Percentiles rank a stretch among this genome's conserved stretches.
Evolutionary conservation across 1,139 yeast species (phyloP).

Genomic region (Candida dubliniensis): DNA sequence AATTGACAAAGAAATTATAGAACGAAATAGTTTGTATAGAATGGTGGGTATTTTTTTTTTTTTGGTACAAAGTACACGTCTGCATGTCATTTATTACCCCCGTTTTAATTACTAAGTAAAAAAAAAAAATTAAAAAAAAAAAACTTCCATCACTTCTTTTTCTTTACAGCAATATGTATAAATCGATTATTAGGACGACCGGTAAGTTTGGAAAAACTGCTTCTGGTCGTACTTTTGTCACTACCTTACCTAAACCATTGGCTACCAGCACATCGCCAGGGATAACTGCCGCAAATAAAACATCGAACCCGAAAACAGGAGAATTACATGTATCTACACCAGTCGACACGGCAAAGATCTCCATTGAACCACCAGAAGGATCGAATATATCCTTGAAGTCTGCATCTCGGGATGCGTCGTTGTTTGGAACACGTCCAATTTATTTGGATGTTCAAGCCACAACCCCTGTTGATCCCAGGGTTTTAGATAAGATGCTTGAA

Average conservation of each 20-base stretch:
- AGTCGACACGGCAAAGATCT: constrained; percentile 12
- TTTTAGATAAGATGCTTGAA: constrained; percentile 87
- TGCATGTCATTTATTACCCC: not conserved
- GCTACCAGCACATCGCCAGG: constrained; percentile 1
- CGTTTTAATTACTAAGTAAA: not conserved
- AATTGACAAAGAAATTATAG: constrained; percentile 6
- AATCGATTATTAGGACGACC: not conserved
- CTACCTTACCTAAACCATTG: not conserved
- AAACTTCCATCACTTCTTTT: not conserved
- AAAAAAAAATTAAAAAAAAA: not conserved
- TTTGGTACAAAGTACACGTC: not conserved
- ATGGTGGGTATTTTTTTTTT: not conserved
- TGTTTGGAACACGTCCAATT: constrained; percentile 77
- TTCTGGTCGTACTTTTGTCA: not conserved
- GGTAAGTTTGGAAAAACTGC: not conserved
- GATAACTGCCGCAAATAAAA: constrained; percentile 5
- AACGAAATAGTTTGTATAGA: not conserved
- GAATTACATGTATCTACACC: constrained; percentile 23
- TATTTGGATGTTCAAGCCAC: constrained; percentile 97
- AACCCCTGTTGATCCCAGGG: constrained; percentile 97
- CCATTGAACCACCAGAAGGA: constrained; percentile 44
- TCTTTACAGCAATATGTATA: constrained; percentile 1
- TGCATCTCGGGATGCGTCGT: constrained; percentile 47
- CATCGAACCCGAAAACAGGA: constrained; percentile 19
- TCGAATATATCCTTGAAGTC: constrained; percentile 43